Evolutionary conservation across 2,329 filamentous ascomycete species (phyloP), one percentile per base, ranked within the genome.

Genomic region (Aspergillus oerlinghausenensis): DNA sequence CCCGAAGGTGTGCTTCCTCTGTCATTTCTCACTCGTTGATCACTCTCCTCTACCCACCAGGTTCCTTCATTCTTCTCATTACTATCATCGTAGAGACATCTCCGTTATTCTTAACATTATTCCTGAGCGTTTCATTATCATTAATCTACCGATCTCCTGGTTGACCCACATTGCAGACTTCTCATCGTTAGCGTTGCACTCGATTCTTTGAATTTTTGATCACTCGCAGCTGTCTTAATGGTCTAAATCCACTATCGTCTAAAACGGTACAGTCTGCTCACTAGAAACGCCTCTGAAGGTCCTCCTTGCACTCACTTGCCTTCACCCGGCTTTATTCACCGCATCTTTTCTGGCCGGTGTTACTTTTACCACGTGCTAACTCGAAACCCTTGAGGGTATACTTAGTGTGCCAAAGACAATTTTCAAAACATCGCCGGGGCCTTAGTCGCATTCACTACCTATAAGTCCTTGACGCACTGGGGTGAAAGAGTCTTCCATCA

Each of bases 131-230:
- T 7, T 38, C 5, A 14, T 35, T 38, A 38, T 57, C 52, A 49
- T 50, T 60, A 63, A 49, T 50, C 60, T 63, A 57, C 55, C 52
- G 49, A 54, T 45, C 25, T 61, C 48, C 54, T 40, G 28, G 49
- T 17, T 38, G 55, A 49, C 51, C 52, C 52, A 47, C 56, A 45
- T 55, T 51, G 45, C 51, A 38, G 49, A 51, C 47, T 28, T 50
- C 49, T 42, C 23, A 48, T 45, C 25, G n/a, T 23, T 40, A 28
- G 40, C 35, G 38, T 29, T 26, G 48, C 43, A 14, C 25, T 51
- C 35, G 14, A 25, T 32, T 32, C 9, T 56, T 8, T 23, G 50
- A 45, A 52, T 35, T 52, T 51, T 26, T 51, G 28, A 38, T 38
- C 32, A 7, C 14, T 17, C 32, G 32, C 6, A 17, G 32, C 14